Evolutionary conservation across 2,329 filamentous ascomycete species (phyloP).

Genomic region (Fusarium sarcochroum): DNA sequence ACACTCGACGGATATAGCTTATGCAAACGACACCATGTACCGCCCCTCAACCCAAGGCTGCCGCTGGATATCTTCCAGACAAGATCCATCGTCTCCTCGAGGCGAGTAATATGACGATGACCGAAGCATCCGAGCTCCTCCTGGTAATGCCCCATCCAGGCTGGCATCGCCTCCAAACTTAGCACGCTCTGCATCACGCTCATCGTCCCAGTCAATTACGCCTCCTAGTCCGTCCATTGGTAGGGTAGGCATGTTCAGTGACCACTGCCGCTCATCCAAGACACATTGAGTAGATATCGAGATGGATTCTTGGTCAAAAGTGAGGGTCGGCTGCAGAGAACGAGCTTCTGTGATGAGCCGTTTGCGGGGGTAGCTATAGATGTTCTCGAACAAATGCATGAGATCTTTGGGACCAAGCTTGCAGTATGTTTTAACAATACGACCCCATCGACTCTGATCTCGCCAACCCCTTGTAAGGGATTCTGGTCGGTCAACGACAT

Average conservation of each 20-base stretch:
- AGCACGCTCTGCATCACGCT: conserved; percentile 52
- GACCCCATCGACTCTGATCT: conserved; percentile 55
- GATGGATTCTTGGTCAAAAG: conserved; percentile 62
- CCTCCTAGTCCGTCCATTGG: conserved; percentile 56
- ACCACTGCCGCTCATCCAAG: conserved; percentile 56
- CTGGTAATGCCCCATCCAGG: conserved; percentile 54
- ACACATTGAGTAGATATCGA: conserved; percentile 56
- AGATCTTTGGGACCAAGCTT: conserved; percentile 66
- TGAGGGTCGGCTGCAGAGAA: conserved; percentile 58
- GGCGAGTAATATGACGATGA: conserved; percentile 57
- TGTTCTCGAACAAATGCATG: conserved; percentile 63
- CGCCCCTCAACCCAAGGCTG: conserved; percentile 39
- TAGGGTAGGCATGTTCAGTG: conserved; percentile 50
- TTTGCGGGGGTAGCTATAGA: conserved; percentile 61
- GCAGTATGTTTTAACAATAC: conserved; percentile 61
- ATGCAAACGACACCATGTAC: conserved; percentile 31
- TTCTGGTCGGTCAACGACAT: conserved; percentile 46
- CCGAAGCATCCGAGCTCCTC: conserved; percentile 48
- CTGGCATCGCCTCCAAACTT: conserved; percentile 55
- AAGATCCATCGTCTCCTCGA: conserved; percentile 57
- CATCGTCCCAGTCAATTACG: conserved; percentile 59
- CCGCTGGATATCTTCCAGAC: conserved; percentile 49
- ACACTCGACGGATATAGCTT: background rate
- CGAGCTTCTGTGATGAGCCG: conserved; percentile 61
- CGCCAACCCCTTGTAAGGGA: conserved; percentile 55